A percentile compares a stretch with the other conserved stretches of the same genome.
Conservation (phyloP, 257 asterid species). For the Solanum pinnatisectum region DNA sequence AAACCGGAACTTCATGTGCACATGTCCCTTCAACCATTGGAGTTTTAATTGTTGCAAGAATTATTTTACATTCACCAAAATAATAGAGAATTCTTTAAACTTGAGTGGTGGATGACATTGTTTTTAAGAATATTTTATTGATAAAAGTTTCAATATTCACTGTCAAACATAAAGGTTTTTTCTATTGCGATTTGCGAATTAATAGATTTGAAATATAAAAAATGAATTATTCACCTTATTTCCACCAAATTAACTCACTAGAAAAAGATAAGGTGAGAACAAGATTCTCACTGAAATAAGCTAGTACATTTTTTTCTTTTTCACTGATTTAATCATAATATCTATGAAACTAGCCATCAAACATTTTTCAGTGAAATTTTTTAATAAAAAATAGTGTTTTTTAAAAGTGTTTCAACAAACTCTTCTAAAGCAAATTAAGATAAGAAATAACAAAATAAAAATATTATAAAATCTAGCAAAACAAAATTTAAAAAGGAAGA, state of each 20-base stretch:
- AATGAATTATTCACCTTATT: neutral
- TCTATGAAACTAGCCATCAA: neutral
- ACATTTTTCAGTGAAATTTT: too few species aligned
- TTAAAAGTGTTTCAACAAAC: neutral
- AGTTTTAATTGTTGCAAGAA: neutral
- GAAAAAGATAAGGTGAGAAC: neutral
- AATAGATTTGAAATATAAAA: too few species aligned
- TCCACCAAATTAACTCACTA: neutral
- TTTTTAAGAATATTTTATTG: neutral
- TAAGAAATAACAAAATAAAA: too few species aligned
- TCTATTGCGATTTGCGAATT: too few species aligned
- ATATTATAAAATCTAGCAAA: neutral
- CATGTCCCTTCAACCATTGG: neutral
- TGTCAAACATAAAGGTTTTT: too few species aligned
- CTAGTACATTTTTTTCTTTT: neutral
- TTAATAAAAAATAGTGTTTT: too few species aligned
- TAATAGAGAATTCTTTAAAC: too few species aligned
- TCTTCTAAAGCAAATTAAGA: neutral
- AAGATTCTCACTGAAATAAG: neutral
- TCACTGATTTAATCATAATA: too few species aligned
- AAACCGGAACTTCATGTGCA: conserved; percentile 34
- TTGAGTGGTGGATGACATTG: neutral
- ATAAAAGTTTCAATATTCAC: neutral
- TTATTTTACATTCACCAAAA: neutral
- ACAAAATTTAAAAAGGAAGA: neutral